These are phyloP conservation scores for Mortierella polycephala DNA, from an alignment of 371 early-diverging fungal species.

Conservation along the genomic window DNA sequence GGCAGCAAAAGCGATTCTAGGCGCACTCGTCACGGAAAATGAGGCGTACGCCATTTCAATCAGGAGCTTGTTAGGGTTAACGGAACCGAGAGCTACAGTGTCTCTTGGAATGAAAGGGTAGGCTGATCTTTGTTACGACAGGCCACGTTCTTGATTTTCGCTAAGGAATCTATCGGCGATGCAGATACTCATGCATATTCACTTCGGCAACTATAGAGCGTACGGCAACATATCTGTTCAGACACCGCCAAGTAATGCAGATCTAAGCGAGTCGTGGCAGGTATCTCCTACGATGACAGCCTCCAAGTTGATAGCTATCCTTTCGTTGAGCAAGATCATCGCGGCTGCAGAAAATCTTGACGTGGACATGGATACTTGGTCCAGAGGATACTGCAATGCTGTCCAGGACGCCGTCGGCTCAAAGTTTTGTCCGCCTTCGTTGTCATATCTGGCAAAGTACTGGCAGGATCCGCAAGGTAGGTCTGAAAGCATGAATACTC, in stretches of 20 bases:
- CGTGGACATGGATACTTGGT: constrained; percentile 37
- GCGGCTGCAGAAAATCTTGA: constrained; percentile 53
- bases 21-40: constrained; percentile 47
- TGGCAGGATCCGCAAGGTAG: constrained; percentile 88
- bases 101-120: constrained; percentile 76
- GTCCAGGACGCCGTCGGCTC: constrained; percentile 66
- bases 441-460: constrained; percentile 81
- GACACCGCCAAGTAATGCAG: constrained; percentile 56
- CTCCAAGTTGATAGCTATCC: constrained; percentile 64
- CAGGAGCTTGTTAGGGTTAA: constrained; percentile 37
- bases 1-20: constrained; percentile 58
- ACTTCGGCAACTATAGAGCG: constrained; percentile 26
- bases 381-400: constrained; percentile 49
- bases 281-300: constrained; percentile 74
- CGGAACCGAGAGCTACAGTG: constrained; percentile 38
- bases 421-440: constrained; percentile 71
- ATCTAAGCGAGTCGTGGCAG: constrained; percentile 62
- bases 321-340: constrained; percentile 65
- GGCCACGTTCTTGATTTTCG: too few species aligned
- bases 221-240: constrained; percentile 69
- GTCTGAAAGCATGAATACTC: too few species aligned
- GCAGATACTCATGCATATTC: not conserved
- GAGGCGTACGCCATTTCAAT: constrained; percentile 30
- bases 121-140: not conserved
- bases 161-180: not conserved